Conservation (phyloP, 2,329 filamentous ascomycete species). For the Diplodia seriata region DNA sequence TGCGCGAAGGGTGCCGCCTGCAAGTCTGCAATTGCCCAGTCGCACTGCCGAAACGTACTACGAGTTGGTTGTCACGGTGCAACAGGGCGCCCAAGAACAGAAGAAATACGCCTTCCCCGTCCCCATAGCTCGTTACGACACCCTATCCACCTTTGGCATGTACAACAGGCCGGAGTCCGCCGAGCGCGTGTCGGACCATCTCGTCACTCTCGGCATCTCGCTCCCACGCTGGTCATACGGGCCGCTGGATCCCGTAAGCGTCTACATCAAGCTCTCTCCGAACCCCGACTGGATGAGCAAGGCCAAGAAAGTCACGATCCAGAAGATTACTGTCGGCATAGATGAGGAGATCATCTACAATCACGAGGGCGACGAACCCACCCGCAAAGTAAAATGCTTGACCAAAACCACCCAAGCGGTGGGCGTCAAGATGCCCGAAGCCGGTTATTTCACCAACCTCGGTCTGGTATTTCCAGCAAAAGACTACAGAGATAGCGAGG, state of each 20-base stretch:
- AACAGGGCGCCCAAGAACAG: slow-evolving; percentile 85
- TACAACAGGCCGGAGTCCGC: slow-evolving; percentile 95
- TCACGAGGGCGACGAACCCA: slow-evolving; percentile 93
- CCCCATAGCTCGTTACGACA: slow-evolving; percentile 92
- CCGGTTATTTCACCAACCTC: slow-evolving; percentile 91
- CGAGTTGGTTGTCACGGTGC: slow-evolving; percentile 93
- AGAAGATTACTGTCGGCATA: slow-evolving; percentile 90
- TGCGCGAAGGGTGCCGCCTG: slow-evolving; percentile 87
- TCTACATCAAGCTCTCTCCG: slow-evolving; percentile 92
- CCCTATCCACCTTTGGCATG: slow-evolving; percentile 97
- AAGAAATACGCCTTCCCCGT: slow-evolving; percentile 92
- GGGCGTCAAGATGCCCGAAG: slow-evolving; percentile 84
- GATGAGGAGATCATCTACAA: slow-evolving; percentile 99
- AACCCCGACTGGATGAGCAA: slow-evolving; percentile 92
- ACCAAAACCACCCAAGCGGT: slow-evolving; percentile 83
- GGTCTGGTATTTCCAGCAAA: slow-evolving; percentile 90
- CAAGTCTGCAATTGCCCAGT: slow-evolving; percentile 86
- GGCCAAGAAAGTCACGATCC: slow-evolving; percentile 88
- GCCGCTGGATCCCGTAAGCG: slow-evolving; percentile 90
- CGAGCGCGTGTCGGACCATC: slow-evolving; percentile 83
- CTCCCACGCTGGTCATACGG: slow-evolving; percentile 96
- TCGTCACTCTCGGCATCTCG: slow-evolving; percentile 90
- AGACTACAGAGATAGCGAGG: slow-evolving; percentile 84
- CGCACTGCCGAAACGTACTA: slow-evolving; percentile 97
- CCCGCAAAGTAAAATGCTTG: slow-evolving; percentile 85